phyloP scores from a whole-genome alignment of 139 green algal genomes.

The Gonium pectorale region DNA sequence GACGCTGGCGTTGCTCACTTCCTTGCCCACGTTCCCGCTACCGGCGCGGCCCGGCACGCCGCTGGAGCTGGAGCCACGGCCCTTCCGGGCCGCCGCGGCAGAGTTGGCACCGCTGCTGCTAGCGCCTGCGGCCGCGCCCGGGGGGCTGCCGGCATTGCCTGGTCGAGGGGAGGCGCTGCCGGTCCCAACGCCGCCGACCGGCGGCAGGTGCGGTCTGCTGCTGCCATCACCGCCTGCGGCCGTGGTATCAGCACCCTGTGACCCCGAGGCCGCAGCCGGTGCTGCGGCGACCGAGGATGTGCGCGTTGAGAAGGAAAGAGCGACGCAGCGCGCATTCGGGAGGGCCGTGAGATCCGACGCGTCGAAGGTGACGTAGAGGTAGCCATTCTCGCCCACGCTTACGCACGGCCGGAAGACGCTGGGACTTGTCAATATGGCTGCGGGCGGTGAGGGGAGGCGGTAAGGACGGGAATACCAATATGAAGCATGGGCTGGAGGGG shows the following conservation, averaged over 20 bases:
- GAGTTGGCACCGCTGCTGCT: too few relatives aligned
- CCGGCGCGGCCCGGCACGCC: not conserved
- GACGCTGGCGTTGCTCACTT: not conserved
- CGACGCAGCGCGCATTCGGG: constrained; percentile 3
- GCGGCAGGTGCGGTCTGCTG: not conserved
- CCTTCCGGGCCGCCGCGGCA: not conserved
- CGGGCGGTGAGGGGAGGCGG: not conserved
- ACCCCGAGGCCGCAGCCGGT: too few relatives aligned
- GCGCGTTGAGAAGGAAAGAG: constrained; percentile 23
- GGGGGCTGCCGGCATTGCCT: too few relatives aligned
- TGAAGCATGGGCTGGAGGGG: too few relatives aligned
- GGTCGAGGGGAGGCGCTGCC: not conserved
- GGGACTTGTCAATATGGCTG: constrained; percentile 33
- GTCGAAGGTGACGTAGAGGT: constrained; percentile 47
- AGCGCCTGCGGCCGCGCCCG: too few relatives aligned
- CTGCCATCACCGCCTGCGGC: not conserved
- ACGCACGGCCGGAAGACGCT: constrained; percentile 26
- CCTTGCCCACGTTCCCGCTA: too few relatives aligned
- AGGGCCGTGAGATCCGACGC: constrained; percentile 24
- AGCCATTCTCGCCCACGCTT: constrained; percentile 36
- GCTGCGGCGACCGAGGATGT: not conserved
- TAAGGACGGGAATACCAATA: too few relatives aligned
- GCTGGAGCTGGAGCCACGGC: not conserved
- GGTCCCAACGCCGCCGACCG: not conserved
- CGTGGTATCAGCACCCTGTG: not conserved